phyloP scores from a whole-genome alignment of 2,329 filamentous ascomycete species.

The Colletotrichum tofieldiae region DNA sequence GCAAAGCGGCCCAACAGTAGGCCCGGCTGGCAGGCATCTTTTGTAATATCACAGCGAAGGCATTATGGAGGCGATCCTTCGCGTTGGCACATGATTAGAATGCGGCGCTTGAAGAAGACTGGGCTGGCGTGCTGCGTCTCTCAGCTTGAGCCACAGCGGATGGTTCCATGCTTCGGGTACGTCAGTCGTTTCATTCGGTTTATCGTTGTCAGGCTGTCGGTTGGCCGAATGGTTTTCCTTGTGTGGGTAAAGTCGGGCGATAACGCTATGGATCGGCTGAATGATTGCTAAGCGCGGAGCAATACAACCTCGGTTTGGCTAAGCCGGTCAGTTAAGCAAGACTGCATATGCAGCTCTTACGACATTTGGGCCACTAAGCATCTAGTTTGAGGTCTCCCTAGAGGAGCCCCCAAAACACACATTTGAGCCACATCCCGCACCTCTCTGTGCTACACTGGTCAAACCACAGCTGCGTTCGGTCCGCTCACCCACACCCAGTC shows the following conservation, averaged over 20 bases:
- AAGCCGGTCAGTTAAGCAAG: neutral
- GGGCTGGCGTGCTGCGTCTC: neutral
- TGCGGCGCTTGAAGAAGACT: too few relatives aligned
- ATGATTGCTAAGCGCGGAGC: conserved; percentile 26
- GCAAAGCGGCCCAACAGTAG: neutral
- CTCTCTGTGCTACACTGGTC: too few relatives aligned
- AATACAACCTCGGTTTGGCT: neutral
- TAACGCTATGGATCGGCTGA: neutral
- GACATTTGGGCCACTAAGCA: neutral
- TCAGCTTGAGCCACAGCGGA: conserved; percentile 16
- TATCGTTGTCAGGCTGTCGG: neutral
- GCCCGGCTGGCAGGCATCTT: neutral
- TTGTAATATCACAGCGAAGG: neutral
- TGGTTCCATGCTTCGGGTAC: conserved; percentile 9
- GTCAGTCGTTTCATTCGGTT: conserved; percentile 24
- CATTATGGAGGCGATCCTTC: neutral
- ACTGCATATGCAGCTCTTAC: neutral
- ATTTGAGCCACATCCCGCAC: too few relatives aligned
- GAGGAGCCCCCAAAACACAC: too few relatives aligned
- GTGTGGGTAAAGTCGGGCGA: too few relatives aligned
- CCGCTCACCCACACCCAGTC: too few relatives aligned
- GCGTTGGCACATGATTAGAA: neutral
- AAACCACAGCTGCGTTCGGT: too few relatives aligned
- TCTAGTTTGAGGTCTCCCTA: too few relatives aligned
- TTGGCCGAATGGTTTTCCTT: neutral